Evolutionary conservation across 2,329 filamentous ascomycete genomes (phyloP).

Genomic region (Fonsecaea pedrosoi): DNA sequence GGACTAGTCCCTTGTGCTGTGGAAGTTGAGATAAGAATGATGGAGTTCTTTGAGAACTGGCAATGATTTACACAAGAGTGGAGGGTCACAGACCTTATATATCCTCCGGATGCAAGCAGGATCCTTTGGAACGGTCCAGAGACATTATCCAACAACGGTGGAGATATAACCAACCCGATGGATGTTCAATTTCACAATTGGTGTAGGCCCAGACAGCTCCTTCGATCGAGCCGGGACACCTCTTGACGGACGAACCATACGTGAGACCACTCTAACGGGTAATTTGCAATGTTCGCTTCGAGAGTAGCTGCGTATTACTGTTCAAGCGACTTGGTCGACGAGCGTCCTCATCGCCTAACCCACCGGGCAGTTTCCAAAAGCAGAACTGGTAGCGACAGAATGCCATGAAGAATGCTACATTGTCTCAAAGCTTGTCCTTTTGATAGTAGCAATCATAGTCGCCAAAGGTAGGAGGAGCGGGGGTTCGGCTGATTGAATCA

Average conservation of each 20-base stretch:
- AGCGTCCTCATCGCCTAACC: neutral
- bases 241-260: neutral
- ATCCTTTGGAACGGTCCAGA: neutral
- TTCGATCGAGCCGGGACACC: neutral
- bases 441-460: neutral
- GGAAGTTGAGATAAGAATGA: neutral
- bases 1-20: neutral
- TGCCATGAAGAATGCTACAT: neutral
- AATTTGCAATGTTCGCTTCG: neutral
- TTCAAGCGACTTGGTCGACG: neutral
- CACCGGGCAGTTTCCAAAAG: conserved; percentile 1
- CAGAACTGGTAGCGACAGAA: neutral
- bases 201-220: neutral
- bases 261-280: neutral
- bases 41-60: neutral
- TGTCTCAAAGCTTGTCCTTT: neutral
- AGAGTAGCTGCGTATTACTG: neutral
- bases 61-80: neutral
- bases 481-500: neutral
- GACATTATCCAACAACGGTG: too few species aligned
- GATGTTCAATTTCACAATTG: too few species aligned
- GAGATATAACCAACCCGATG: too few species aligned
- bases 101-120: neutral
- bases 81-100: neutral
- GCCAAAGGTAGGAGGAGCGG: neutral